Conservation (phyloP, 768 basidiomycete genomes). For the Phlegmacium glaucopus region DNA sequence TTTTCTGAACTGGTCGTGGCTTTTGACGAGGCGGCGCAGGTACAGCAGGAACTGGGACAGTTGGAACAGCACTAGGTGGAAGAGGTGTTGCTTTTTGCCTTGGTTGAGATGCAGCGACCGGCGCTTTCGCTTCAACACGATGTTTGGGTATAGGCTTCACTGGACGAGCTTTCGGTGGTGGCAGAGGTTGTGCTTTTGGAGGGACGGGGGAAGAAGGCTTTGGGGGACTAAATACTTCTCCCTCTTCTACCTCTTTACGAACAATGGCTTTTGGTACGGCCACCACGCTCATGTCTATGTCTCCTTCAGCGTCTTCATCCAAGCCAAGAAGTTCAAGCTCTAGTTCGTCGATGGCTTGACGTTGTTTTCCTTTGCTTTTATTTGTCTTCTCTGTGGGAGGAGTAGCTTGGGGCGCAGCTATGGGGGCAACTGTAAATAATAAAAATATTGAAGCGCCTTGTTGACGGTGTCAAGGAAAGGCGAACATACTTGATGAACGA, state of each 20-base stretch:
- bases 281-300: conserved; percentile 44
- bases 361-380: conserved; percentile 15
- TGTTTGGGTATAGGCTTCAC: conserved; percentile 25
- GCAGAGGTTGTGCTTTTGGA: conserved; percentile 29
- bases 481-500: conserved; percentile 30
- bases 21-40: conserved; percentile 12
- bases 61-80: conserved; percentile 19
- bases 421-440: conserved; percentile 3
- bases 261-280: conserved; percentile 9
- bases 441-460: neutral
- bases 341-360: conserved; percentile 4
- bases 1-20: conserved; percentile 7
- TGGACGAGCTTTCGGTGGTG: conserved; percentile 24
- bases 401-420: conserved; percentile 6
- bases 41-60: conserved; percentile 6
- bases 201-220: conserved; percentile 25
- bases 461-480: no score
- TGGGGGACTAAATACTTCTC: conserved; percentile 26
- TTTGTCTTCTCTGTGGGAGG: conserved; percentile 4
- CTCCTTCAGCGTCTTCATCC: conserved; percentile 28
- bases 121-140: conserved; percentile 19
- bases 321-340: conserved; percentile 6
- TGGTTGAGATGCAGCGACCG: conserved; percentile 31
- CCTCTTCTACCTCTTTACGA: conserved; percentile 31
- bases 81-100: conserved; percentile 10